Evolutionary conservation across 2,329 filamentous ascomycete species (phyloP), one percentile per base, ranked within the genome.

Genomic region (Furcasterigmium furcatum): DNA sequence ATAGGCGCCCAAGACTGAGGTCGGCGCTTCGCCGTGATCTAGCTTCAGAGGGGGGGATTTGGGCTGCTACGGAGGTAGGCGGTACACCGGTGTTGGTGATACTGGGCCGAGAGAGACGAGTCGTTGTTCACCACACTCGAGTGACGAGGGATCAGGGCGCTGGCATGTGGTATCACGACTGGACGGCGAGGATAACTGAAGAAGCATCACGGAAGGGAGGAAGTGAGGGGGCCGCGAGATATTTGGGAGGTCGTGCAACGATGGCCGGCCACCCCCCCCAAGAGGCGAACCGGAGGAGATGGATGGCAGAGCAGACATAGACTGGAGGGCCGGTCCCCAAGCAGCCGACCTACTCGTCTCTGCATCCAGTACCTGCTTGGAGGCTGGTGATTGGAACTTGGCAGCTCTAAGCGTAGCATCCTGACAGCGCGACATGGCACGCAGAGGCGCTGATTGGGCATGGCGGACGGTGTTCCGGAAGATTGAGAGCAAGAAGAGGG

Each of bases 1-100:
- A 69, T 74, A 75, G 66, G 71, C 72, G 72, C 72, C 67, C 63
- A 50, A 46, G 52, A 59, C 53, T 58, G 42, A 47, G 49, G 43
- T 61, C 57, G 54, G 56, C 58, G 63, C 66, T 65, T 58, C 57
- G 61, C 64, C 59, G 50, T 36, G 34, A 36, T 36, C 34, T 36
- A 36, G 34, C 34, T 36, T 18, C 34, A 16, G 34, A 16, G 19
- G 34, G 34, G 18, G 7, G 24, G 18, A 5, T 5, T 36, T 10
- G 34, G 18, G 34, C n/a, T n/a, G n/a, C n/a, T 19, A 19, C 16
- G 34, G 34, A 19, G n/a, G 18, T 36, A 14, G 18, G n/a, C 34
- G 12, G 34, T 36, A 2, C n/a, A n/a, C n/a, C n/a, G n/a, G n/a
- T n/a, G n/a, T n/a, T n/a, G n/a, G n/a, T n/a, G n/a, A n/a, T n/a